Evolutionary conservation across 495 filamentous ascomycete species (phyloP), one percentile per base, ranked within the genome.

Genomic region (Aspergillus coremiiformis): DNA sequence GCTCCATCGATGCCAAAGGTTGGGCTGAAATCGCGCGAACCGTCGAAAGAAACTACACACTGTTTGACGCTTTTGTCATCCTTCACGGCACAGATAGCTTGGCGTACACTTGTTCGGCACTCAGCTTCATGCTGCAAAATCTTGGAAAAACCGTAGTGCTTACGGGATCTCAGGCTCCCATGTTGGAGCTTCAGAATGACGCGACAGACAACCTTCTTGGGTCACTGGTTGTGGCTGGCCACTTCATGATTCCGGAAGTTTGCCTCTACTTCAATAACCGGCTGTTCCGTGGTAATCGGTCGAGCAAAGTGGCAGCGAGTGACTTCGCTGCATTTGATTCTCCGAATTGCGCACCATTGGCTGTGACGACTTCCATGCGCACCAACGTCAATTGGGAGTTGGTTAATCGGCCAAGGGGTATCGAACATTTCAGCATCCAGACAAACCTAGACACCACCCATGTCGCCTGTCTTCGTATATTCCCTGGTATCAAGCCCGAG

Each of bases 41-140:
- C 5, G 73, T 86, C 45, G 72, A 73, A 50, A 65, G 80, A 39
- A 98, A 98, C 68, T 98, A 96, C 68, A 80, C 83, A 44, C 79
- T 89, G 4, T 98, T 90, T 62, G 93, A 97, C 67, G 90, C 84
- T 19, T 98, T 98, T 63, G 90, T 98, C 9, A 77, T 98, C 15
- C 79, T 97, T n/a, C 93, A 98, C 67, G 93, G 93, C 55, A 98
- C 93, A 2, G 93, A 98, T 66, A 90, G 84, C 48, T 74, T 97
- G 47, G 87, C 91, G 9, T 96, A 96, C 66, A 94, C 90, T 1
- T 87, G 86, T 60, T 95, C 90, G 5, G 91, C 91, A 2, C 73
- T 97, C 44, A 90, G 87, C 57, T 97, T 96, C 71, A 96, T 96
- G 91, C 77, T 97, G 54, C 82, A 86, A 44, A 87, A 95, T 59